Conservation (phyloP, 2,329 filamentous ascomycete species). For the Phialophora macrospora region DNA sequence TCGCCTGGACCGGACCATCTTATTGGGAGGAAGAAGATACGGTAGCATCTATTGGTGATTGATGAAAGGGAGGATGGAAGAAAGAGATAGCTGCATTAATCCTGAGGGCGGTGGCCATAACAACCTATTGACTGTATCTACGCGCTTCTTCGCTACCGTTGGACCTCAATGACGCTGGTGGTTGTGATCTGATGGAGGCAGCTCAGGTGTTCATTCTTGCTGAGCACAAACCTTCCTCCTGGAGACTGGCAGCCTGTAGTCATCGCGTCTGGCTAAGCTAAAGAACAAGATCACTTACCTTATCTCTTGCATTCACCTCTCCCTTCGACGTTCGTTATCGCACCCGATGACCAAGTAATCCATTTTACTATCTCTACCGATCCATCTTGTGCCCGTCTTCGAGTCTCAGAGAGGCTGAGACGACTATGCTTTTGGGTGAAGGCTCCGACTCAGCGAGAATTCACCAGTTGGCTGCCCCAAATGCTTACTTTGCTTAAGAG, state of each 20-base stretch:
- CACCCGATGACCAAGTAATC: neutral
- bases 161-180: neutral
- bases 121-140: neutral
- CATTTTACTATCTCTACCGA: neutral
- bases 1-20: neutral
- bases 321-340: neutral
- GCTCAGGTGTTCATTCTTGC: neutral
- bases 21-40: constrained; percentile 1
- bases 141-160: neutral
- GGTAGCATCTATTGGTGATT: neutral
- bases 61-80: neutral
- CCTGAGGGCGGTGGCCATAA: neutral
- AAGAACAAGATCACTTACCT: neutral
- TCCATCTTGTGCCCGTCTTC: no score
- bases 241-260: neutral
- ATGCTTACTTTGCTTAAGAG: no score
- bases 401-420: no score
- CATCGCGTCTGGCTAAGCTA: neutral
- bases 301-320: neutral
- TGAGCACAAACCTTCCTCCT: neutral
- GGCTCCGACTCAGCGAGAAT: no score
- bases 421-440: no score
- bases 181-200: neutral
- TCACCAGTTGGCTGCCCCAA: no score
- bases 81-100: neutral